A percentile compares a stretch with the other conserved stretches of the same genome.
These are phyloP conservation scores for Artemisia argyi DNA, from an alignment of 129 eudicot species.

Conservation along the genomic window DNA sequence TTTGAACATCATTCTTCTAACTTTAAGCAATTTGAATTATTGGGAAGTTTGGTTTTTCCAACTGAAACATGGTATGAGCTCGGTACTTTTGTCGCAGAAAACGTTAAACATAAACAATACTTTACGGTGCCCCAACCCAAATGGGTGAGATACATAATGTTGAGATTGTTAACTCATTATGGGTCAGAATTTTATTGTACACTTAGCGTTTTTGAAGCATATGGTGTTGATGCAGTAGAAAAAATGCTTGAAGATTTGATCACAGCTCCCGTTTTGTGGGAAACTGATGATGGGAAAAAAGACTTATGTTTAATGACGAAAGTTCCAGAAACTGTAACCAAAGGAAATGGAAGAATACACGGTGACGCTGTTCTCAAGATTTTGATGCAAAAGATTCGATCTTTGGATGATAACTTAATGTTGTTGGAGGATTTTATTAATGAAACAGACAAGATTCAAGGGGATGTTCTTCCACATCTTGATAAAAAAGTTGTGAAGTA, in stretches of 20 bases:
- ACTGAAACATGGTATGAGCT: constrained; percentile 69
- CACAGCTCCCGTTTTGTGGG: constrained; percentile 27
- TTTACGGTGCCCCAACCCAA: constrained; percentile 81
- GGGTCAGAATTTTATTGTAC: constrained; percentile 95
- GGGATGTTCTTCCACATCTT: constrained; percentile 58
- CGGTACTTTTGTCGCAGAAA: constrained; percentile 79
- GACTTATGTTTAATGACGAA: constrained; percentile 31
- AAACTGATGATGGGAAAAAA: constrained; percentile 36
- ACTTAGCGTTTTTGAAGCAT: constrained; percentile 72
- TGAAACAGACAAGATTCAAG: constrained; percentile 55
- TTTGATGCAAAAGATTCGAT: constrained; percentile 79
- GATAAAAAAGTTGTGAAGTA: constrained; percentile 51
- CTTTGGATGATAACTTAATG: constrained; percentile 61
- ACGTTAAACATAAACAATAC: constrained; percentile 72
- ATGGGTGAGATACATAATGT: constrained; percentile 79
- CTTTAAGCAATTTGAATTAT: constrained; percentile 74
- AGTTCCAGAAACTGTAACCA: constrained; percentile 50
- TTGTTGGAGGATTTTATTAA: constrained; percentile 68
- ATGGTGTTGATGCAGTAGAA: constrained; percentile 89
- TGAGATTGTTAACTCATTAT: constrained; percentile 76
- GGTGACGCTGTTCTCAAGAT: constrained; percentile 82
- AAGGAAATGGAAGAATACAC: constrained; percentile 65
- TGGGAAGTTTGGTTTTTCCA: constrained; percentile 83
- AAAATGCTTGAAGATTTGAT: constrained; percentile 93
- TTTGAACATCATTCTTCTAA: constrained; percentile 90